Evolutionary conservation across 1,284 basidiomycete species (phyloP).

Genomic region (Fomes fomentarius): DNA sequence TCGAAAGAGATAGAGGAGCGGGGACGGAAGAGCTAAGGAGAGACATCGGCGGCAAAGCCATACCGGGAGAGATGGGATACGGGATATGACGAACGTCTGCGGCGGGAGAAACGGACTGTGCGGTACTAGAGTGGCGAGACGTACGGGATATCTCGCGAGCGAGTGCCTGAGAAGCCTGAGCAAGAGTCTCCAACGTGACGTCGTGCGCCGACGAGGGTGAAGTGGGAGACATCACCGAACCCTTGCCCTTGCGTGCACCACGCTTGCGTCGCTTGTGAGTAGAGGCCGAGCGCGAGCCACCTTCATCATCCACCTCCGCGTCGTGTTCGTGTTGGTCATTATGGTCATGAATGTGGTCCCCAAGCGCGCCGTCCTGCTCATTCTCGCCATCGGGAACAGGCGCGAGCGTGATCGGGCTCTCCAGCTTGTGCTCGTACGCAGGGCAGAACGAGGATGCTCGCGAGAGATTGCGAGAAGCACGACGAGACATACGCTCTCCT

Average conservation of each 20-base stretch:
- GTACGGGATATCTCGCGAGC: slow-evolving; percentile 82
- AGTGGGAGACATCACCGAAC: slow-evolving; percentile 32
- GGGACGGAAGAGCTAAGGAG: slow-evolving; percentile 28
- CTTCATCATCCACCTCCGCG: slow-evolving; percentile 39
- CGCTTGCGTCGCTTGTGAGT: slow-evolving; percentile 79
- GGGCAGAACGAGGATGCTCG: slow-evolving; percentile 63
- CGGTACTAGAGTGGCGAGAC: slow-evolving; percentile 26
- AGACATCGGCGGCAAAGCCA: slow-evolving; percentile 20
- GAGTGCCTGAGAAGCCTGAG: slow-evolving; percentile 78
- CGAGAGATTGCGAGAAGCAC: slow-evolving; percentile 59
- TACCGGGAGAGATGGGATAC: slow-evolving; percentile 16
- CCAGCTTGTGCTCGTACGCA: slow-evolving; percentile 46
- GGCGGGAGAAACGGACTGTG: slow-evolving; percentile 16
- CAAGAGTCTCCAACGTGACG: slow-evolving; percentile 69
- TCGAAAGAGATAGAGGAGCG: slow-evolving; percentile 21
- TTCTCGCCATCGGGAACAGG: slow-evolving; percentile 49
- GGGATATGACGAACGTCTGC: slow-evolving; percentile 13
- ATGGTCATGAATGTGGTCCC: slow-evolving; percentile 26
- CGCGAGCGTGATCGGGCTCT: slow-evolving; percentile 22
- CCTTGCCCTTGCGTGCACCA: slow-evolving; percentile 75
- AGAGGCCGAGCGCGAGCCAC: slow-evolving; percentile 57
- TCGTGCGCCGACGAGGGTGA: slow-evolving; percentile 39
- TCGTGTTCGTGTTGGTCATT: slow-evolving; percentile 42
- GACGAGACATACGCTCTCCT: slow-evolving; percentile 43
- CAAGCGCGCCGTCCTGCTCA: slow-evolving; percentile 41